Base-by-base conservation (phyloP, 352 stramenopile genomes). In the Saprolegnia parasitica region DNA sequence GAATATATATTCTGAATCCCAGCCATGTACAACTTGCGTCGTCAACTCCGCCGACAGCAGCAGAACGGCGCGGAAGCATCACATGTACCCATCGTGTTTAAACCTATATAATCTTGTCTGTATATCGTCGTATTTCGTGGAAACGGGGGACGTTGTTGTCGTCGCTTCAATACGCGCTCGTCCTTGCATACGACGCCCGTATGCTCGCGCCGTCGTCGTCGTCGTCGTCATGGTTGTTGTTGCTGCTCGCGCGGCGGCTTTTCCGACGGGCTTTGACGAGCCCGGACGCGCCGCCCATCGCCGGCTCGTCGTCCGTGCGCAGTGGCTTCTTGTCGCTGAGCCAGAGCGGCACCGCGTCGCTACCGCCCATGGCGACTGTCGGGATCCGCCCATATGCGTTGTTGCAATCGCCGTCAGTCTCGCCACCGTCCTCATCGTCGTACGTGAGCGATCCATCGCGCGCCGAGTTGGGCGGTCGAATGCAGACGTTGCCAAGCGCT, bases 191-290 rank as follows among this genome's bases (percentile, higher is more conserved):
- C 29, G 29, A 35, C 29, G 29, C 29, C 29, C 29, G 29, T 35
- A 35, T 35, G 5, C 29, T 35, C 29, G 29, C 29, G 29, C 29
- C 5, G 29, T 39, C 24, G 24, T 81, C 70, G 67, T 80, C 71
- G n/a, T 83, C 73, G 18, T 78, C 74, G 9, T 76, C 77, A 56
- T 74, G 76, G 56, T 85, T 85, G 57, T 83, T 86, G 62, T 70
- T 81, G 20, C 77, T 68, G 11, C 20, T 29, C 15, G 18, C 76
- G 24, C 79, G 67, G 26, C 72, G 78, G 64, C 75, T 90, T 57
- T 88, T 88, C 39, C 81, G 80, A 4, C 82, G 73, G 49, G 86
- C 81, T 73, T 92, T 92, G 72, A 90, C 75, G 2, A 92, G 72
- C 4, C 84, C 83, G 10, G 78, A 79, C 0, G 80, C 80, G 6